Conservation (phyloP, 805 yeast genomes). For the Teunomyces funiuensis region DNA sequence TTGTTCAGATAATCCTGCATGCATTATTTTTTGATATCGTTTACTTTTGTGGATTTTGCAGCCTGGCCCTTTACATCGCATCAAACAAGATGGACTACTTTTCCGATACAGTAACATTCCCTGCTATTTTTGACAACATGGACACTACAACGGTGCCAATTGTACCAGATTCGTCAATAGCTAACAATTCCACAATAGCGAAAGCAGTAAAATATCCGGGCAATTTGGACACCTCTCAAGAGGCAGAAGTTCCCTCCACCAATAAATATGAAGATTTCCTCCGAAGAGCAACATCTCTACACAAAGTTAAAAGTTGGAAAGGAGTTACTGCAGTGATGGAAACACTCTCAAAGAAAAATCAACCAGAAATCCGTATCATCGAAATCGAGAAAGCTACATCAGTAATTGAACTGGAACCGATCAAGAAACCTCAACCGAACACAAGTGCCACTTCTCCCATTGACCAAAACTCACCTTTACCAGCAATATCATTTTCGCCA, state of each 20-base stretch:
- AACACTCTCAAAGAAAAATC: not conserved
- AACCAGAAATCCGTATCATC: not conserved
- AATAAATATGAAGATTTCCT: not conserved
- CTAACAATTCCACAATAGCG: not conserved
- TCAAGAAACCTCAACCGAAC: too few species aligned
- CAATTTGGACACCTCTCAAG: not conserved
- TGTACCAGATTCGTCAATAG: not conserved
- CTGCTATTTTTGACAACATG: not conserved
- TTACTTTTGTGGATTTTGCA: slow-evolving; percentile 4
- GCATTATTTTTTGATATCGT: not conserved
- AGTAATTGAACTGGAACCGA: not conserved
- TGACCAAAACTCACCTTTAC: slow-evolving; percentile 18
- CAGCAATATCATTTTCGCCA: slow-evolving; percentile 21
- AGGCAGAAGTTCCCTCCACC: not conserved
- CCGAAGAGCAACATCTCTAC: not conserved
- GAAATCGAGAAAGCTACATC: too few species aligned
- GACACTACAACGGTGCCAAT: not conserved
- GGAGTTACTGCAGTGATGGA: not conserved
- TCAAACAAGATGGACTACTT: not conserved
- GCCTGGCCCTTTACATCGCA: not conserved
- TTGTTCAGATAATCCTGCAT: not conserved
- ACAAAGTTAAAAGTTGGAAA: not conserved
- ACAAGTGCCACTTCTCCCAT: too few species aligned
- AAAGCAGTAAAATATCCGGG: not conserved
- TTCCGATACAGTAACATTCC: not conserved